phyloP scores from a whole-genome alignment of 2,329 filamentous ascomycete genomes.

The Zymoseptoria passerinii region DNA sequence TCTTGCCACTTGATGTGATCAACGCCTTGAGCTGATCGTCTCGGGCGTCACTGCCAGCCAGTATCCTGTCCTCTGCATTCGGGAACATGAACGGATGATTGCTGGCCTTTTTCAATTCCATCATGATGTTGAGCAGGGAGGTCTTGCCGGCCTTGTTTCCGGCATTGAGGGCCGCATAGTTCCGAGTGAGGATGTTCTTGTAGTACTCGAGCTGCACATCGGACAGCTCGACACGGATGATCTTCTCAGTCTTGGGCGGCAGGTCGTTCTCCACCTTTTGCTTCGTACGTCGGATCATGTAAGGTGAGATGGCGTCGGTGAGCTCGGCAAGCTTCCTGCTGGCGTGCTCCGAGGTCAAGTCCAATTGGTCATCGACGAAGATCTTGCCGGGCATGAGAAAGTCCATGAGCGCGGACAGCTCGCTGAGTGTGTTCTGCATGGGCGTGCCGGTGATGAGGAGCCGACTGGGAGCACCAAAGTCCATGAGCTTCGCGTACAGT shows the following conservation, averaged over 20 bases:
- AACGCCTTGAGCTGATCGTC: slow-evolving; percentile 88
- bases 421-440: slow-evolving; percentile 92
- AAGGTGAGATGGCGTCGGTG: slow-evolving; percentile 80
- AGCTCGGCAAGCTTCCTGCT: slow-evolving; percentile 80
- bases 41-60: slow-evolving; percentile 65
- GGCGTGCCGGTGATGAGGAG: slow-evolving; percentile 94
- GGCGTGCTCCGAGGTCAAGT: slow-evolving; percentile 67
- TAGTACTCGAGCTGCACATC: slow-evolving; percentile 97
- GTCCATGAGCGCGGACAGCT: slow-evolving; percentile 85
- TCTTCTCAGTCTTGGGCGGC: slow-evolving; percentile 96
- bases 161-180: slow-evolving; percentile 89
- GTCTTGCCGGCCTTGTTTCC: slow-evolving; percentile 87
- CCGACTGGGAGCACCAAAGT: slow-evolving; percentile 80
- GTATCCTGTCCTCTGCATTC: slow-evolving; percentile 80
- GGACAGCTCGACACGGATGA: slow-evolving; percentile 92
- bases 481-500: slow-evolving; percentile 74
- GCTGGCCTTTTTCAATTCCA: slow-evolving; percentile 98
- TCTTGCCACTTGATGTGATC: slow-evolving; percentile 96
- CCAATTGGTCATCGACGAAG: slow-evolving; percentile 82
- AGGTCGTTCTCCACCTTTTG: slow-evolving; percentile 95
- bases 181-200: slow-evolving; percentile 95
- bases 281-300: slow-evolving; percentile 91
- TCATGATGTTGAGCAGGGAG: slow-evolving; percentile 95
- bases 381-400: slow-evolving; percentile 95
- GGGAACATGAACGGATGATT: slow-evolving; percentile 98